These are phyloP conservation scores for Penicillium daleae DNA, from an alignment of 495 filamentous ascomycete species.

Conservation along the genomic window DNA sequence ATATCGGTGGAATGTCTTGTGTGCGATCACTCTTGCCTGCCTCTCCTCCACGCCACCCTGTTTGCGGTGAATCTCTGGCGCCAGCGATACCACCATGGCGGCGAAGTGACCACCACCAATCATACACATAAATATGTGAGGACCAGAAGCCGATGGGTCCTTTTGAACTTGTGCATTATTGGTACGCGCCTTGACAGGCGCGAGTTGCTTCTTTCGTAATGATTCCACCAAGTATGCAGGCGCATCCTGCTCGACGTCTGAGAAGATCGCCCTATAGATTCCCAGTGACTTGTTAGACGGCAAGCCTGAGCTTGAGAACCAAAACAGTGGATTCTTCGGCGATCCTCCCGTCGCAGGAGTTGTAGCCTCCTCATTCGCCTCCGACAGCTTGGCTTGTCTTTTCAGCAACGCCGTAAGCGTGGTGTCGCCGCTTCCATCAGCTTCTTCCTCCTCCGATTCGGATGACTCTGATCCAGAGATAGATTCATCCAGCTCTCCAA, in stretches of 20 bases:
- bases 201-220: conserved; percentile 74
- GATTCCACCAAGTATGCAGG: conserved; percentile 61
- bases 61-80: conserved; percentile 75
- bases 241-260: conserved; percentile 68
- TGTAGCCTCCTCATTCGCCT: conserved; percentile 52
- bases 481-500: conserved; percentile 85
- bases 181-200: conserved; percentile 57
- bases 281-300: conserved; percentile 81
- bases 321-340: conserved; percentile 78
- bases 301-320: conserved; percentile 77
- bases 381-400: conserved; percentile 75
- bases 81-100: conserved; percentile 89
- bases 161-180: conserved; percentile 51
- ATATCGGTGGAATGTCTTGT: conserved; percentile 98
- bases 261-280: conserved; percentile 83
- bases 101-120: conserved; percentile 98
- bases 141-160: conserved; percentile 59
- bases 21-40: conserved; percentile 83
- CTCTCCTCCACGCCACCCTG: conserved; percentile 71
- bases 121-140: conserved; percentile 96
- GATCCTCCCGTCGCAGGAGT: conserved; percentile 53
- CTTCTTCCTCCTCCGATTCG: conserved; percentile 58
- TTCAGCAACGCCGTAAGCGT: conserved; percentile 75
- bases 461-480: conserved; percentile 79
- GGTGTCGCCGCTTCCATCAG: conserved; percentile 59